Percentiles rank a stretch among this genome's conserved stretches.
Evolutionary conservation across 2,329 filamentous ascomycete species (phyloP).

Genomic region (Colletotrichum tanaceti): DNA sequence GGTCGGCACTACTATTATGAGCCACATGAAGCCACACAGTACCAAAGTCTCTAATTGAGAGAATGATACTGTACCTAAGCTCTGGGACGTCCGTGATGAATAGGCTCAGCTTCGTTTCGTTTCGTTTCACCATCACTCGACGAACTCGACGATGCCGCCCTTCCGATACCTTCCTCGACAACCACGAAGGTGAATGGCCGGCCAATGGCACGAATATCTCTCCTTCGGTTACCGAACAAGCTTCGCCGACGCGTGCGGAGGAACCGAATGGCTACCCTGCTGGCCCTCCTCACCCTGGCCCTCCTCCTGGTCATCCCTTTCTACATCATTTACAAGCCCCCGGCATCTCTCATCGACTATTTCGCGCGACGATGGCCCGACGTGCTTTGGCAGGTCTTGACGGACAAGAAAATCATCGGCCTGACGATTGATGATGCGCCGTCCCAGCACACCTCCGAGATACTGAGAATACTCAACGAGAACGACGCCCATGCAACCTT

Average conservation of each 20-base stretch:
- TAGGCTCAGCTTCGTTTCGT: slow-evolving; percentile 24
- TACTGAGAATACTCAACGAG: slow-evolving; percentile 73
- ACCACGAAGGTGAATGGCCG: slow-evolving; percentile 28
- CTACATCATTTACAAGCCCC: slow-evolving; percentile 77
- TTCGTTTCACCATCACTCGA: slow-evolving; percentile 24
- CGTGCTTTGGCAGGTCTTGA: slow-evolving; percentile 78
- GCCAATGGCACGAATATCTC: slow-evolving; percentile 51
- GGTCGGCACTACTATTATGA: neutral
- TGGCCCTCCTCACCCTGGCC: slow-evolving; percentile 53
- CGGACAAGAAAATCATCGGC: slow-evolving; percentile 74
- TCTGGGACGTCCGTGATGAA: slow-evolving; percentile 23
- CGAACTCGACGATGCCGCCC: slow-evolving; percentile 3
- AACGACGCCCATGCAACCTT: slow-evolving; percentile 83
- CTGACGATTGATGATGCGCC: slow-evolving; percentile 91
- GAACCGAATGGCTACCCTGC: slow-evolving; percentile 67
- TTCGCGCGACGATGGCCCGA: slow-evolving; percentile 79
- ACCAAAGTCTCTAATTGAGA: neutral
- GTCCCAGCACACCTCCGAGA: slow-evolving; percentile 75
- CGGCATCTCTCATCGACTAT: slow-evolving; percentile 75
- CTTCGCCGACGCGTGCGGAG: slow-evolving; percentile 68
- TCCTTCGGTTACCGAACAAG: slow-evolving; percentile 67
- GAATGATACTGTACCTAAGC: neutral
- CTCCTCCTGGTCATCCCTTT: slow-evolving; percentile 53
- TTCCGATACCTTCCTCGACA: slow-evolving; percentile 7
- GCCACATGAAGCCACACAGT: slow-evolving; percentile 3